phyloP scores from a whole-genome alignment of 140 eudicot species.

The Erigeron philadelphicus region DNA sequence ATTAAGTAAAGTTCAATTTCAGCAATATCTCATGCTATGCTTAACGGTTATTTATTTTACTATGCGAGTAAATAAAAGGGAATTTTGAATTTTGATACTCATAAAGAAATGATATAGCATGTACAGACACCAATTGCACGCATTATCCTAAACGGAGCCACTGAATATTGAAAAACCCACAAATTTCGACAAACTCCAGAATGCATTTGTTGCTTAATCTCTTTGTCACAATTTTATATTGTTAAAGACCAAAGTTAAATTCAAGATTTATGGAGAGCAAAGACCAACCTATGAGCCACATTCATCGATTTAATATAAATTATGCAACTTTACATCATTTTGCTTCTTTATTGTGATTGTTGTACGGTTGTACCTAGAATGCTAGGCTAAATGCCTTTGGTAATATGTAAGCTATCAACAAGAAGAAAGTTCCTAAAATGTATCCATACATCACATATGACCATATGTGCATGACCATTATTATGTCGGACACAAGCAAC shows the following conservation, averaged over 20 bases:
- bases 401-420: not conserved
- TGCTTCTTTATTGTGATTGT: constrained; percentile 4
- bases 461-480: not conserved
- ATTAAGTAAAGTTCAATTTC: constrained; percentile 8
- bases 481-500: not conserved
- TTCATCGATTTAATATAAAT: constrained; percentile 1
- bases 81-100: constrained; percentile 17
- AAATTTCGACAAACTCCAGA: not conserved
- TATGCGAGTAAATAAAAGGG: not conserved
- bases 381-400: not conserved
- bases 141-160: not conserved
- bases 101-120: not conserved
- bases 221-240: not conserved
- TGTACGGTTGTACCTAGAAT: not conserved
- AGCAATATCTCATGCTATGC: not conserved
- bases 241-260: not conserved
- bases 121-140: not conserved
- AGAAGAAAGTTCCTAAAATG: not conserved
- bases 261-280: not conserved
- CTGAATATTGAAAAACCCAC: not conserved
- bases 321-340: not conserved
- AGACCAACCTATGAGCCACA: not conserved
- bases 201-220: not conserved
- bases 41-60: not conserved
- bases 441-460: not conserved